Conservation (phyloP, 306 rosid species). For the Rosa multiflora region DNA sequence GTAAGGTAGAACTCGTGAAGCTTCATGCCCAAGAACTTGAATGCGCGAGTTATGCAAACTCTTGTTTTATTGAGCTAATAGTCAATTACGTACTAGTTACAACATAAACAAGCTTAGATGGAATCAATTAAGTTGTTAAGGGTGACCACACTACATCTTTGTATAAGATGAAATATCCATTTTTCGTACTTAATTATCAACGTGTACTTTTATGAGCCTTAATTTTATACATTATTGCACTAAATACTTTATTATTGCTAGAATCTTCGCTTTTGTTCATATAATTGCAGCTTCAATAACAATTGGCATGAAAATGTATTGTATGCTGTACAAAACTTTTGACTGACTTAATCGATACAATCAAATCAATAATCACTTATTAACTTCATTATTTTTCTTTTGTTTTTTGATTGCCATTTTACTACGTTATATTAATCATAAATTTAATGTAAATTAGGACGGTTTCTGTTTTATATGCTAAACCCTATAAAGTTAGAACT, state of each 20-base stretch:
- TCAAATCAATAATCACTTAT: neutral
- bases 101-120: neutral
- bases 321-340: no score
- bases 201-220: no score
- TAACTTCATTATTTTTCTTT: neutral
- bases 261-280: no score
- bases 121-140: neutral
- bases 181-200: neutral
- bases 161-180: neutral
- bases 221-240: no score
- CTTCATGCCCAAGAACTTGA: neutral
- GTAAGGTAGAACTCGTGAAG: neutral
- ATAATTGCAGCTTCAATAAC: no score
- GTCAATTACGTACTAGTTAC: neutral
- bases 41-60: neutral
- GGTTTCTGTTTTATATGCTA: no score
- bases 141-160: neutral
- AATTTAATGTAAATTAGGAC: no score
- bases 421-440: no score
- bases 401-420: no score
- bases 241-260: no score
- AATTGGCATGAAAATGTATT: no score
- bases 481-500: neutral
- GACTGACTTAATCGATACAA: no score
- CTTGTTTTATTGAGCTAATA: neutral